Conservation (phyloP, 441 rosid genomes). For the Manihot esculenta region DNA sequence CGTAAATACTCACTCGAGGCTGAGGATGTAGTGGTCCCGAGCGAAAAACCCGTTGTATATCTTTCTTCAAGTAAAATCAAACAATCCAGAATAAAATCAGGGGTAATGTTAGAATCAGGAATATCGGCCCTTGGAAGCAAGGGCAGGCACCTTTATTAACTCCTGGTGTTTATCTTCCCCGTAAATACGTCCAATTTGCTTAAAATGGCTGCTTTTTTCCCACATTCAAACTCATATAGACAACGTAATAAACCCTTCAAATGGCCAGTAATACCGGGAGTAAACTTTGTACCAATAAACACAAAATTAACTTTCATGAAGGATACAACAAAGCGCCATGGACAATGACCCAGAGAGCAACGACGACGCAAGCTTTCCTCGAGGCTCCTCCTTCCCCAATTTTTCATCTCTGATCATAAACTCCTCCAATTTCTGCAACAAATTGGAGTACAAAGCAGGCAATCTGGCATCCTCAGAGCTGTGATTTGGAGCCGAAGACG, state of each 20-base stretch:
- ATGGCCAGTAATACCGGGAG: background rate
- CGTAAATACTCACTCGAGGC: conserved; percentile 70
- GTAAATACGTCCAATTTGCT: background rate
- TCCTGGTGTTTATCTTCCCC: background rate
- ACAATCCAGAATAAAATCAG: conserved; percentile 26
- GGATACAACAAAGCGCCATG: conserved; percentile 99
- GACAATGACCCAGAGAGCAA: conserved; percentile 89
- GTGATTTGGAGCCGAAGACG: conserved; percentile 42
- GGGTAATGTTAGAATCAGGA: background rate
- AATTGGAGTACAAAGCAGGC: conserved; percentile 51
- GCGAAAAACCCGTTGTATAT: conserved; percentile 84
- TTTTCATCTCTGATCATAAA: conserved; percentile 70
- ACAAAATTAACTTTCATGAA: conserved; percentile 1
- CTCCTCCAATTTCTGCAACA: conserved; percentile 66
- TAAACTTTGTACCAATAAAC: background rate
- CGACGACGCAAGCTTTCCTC: conserved; percentile 51
- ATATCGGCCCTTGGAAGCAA: background rate
- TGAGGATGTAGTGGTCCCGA: conserved; percentile 81
- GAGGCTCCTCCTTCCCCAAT: conserved; percentile 42
- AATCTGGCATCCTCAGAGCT: conserved; percentile 46
- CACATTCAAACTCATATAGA: background rate
- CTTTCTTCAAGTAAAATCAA: conserved; percentile 47
- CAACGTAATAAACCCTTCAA: background rate
- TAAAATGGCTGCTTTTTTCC: background rate
- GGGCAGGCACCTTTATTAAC: background rate